A percentile compares a stretch with the other conserved stretches of the same genome.
These are phyloP conservation scores for Podospora pseudoanserina DNA, from an alignment of 495 filamentous ascomycete species.

Conservation along the genomic window DNA sequence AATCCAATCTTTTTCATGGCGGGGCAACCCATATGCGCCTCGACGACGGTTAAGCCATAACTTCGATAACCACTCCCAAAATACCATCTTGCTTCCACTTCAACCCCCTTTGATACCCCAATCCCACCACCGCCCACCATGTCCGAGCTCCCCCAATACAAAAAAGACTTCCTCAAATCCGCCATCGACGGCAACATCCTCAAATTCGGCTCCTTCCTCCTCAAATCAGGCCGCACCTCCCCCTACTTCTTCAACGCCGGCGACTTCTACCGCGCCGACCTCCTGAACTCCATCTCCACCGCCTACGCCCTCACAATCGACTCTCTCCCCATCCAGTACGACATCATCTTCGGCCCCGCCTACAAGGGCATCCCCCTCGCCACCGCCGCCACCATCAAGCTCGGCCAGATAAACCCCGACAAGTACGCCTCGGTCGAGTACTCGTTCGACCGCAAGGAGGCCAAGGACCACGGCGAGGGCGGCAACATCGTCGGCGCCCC, in stretches of 20 bases:
- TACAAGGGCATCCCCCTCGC: slow-evolving; percentile 95
- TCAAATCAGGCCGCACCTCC: slow-evolving; percentile 88
- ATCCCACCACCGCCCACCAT: slow-evolving; percentile 15
- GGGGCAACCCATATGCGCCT: background rate
- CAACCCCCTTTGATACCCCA: background rate
- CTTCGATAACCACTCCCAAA: background rate
- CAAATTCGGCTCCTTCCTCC: slow-evolving; percentile 80
- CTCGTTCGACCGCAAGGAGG: slow-evolving; percentile 92
- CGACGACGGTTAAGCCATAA: background rate
- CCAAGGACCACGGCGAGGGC: slow-evolving; percentile 90
- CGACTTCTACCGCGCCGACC: slow-evolving; percentile 70
- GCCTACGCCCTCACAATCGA: slow-evolving; percentile 76
- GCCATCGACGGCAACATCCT: slow-evolving; percentile 72
- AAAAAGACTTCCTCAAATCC: slow-evolving; percentile 65
- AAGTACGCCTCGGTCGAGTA: slow-evolving; percentile 63
- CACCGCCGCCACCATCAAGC: slow-evolving; percentile 63
- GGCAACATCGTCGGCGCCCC: slow-evolving; percentile 85
- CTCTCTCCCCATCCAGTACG: slow-evolving; percentile 51
- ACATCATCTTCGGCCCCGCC: slow-evolving; percentile 78
- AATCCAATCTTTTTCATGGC: background rate
- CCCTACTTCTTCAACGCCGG: slow-evolving; percentile 99
- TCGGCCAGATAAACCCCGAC: slow-evolving; percentile 58
- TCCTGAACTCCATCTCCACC: slow-evolving; percentile 66
- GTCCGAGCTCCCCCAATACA: slow-evolving; percentile 46
- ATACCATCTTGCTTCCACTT: background rate